Base-by-base conservation (phyloP, 163 green algal species). In the Chlamydomonas reinhardtii region DNA sequence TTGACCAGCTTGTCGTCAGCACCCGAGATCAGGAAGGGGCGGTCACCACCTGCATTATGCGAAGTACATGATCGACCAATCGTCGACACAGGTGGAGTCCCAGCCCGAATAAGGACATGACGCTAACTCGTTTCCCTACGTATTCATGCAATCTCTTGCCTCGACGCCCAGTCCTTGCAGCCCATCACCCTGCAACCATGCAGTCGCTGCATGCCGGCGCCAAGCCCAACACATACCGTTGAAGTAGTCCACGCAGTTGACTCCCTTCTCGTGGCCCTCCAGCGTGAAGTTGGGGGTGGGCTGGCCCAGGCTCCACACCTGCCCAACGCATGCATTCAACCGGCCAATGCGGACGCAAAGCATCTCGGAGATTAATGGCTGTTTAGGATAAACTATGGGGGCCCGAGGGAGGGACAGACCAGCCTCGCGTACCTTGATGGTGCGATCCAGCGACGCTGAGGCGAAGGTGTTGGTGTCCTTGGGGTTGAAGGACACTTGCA, bases 401-500 rank as follows among this genome's bases (percentile, higher is more conserved):
- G n/a, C n/a, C n/a, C n/a, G n/a, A n/a, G n/a, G n/a, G n/a, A n/a
- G n/a, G 48, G 9, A 17, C 48, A 2, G 11, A 17, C 14, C 48
- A 17, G 12, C 2, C 48, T 14, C 12, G 14, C 74, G 11, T 80
- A 96, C 96, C 94, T 99, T 99, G 90, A 99, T 94, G 15, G 96
- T 99, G 72, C 97, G 93, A 86, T 99, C 98, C 43, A 99, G 92
- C 0, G 96, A 99, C 24, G 98, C 98, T 19, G 91, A 97, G 0
- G 98, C 98, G 93, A 99, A 99, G n/a, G 98, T 99, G 94, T 99
- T 99, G 84, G 96, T 98, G 93, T 99, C 98, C 91, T 99, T 99
- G 68, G 98, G 98, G 93, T 99, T 99, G 93, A 99, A 99, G 4
- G 93, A 91, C 29, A 99, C 96, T 90, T 97, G 93, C 98, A 99